These are phyloP conservation scores for Adansonia gregorii DNA, from an alignment of 441 rosid species.

Conservation along the genomic window DNA sequence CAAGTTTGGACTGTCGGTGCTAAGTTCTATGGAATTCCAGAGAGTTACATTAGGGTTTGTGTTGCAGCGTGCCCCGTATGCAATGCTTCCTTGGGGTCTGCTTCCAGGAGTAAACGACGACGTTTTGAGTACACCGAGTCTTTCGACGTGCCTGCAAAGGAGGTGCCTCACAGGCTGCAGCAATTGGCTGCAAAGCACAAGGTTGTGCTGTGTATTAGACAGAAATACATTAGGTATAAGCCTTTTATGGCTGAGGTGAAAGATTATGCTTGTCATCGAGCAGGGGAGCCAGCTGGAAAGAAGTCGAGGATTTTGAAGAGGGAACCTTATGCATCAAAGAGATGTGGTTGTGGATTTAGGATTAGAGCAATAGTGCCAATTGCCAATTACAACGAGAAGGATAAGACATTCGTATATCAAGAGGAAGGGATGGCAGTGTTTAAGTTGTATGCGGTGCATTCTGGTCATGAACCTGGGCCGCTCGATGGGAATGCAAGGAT, in stretches of 20 bases:
- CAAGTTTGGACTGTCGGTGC: constrained; percentile 98
- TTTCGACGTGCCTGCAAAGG: constrained; percentile 95
- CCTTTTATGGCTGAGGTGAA: constrained; percentile 99
- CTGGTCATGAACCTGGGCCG: constrained; percentile 97
- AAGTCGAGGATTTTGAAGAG: constrained; percentile 92
- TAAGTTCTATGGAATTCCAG: constrained; percentile 92
- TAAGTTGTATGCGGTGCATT: constrained; percentile 92
- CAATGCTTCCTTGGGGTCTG: constrained; percentile 70
- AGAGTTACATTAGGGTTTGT: constrained; percentile 98
- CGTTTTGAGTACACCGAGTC: constrained; percentile 97
- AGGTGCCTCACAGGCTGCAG: constrained; percentile 82
- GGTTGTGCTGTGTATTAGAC: constrained; percentile 97
- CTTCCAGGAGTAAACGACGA: constrained; percentile 76
- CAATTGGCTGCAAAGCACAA: constrained; percentile 93
- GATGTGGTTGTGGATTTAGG: constrained; percentile 96
- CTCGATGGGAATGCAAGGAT: constrained; percentile 96
- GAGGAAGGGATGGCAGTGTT: constrained; percentile 96
- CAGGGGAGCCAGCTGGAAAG: constrained; percentile 90
- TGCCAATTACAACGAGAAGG: constrained; percentile 91
- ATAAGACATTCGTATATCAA: constrained; percentile 88
- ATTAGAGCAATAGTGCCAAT: constrained; percentile 97
- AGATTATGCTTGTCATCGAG: constrained; percentile 99
- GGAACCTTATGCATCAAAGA: constrained; percentile 95
- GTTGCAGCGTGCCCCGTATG: constrained; percentile 85
- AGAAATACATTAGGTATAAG: constrained; percentile 94